Percentiles rank a stretch among this genome's conserved stretches.
Conservation (phyloP, 163 green algal genomes). For the Scenedesmus sp. region DNA sequence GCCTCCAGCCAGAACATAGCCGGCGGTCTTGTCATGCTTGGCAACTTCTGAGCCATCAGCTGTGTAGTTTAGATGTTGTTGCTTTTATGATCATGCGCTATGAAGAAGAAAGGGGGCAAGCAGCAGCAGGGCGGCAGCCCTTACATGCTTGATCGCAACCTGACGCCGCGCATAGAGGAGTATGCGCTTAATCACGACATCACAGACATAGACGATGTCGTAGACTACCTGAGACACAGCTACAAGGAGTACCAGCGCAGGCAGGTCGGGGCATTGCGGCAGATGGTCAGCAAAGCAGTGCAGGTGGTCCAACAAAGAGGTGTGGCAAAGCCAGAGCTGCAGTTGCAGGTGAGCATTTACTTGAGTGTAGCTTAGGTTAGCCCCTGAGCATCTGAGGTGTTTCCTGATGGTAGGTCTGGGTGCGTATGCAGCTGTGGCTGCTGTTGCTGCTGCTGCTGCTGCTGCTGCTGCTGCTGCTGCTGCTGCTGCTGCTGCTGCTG, state of each 20-base stretch:
- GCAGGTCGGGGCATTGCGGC: slow-evolving; percentile 52
- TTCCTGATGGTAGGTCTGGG: not conserved
- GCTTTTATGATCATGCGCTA: not conserved
- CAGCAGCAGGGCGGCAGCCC: slow-evolving; percentile 15
- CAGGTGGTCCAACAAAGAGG: slow-evolving; percentile 55
- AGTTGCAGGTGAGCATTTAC: slow-evolving; percentile 64
- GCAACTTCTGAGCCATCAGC: not conserved
- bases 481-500: not conserved
- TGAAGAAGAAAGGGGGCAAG: slow-evolving; percentile 12
- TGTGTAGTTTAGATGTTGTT: too few relatives aligned
- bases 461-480: not conserved
- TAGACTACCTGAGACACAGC: slow-evolving; percentile 62
- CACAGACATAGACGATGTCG: slow-evolving; percentile 71
- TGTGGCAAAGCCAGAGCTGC: slow-evolving; percentile 63
- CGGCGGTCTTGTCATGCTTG: not conserved
- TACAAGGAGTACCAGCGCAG: slow-evolving; percentile 80
- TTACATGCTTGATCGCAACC: slow-evolving; percentile 60
- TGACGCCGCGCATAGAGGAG: slow-evolving; percentile 69
- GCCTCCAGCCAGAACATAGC: not conserved
- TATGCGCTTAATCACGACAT: slow-evolving; percentile 70
- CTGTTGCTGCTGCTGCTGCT: not conserved
- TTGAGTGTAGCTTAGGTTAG: not conserved
- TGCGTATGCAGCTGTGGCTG: not conserved
- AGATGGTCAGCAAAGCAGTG: slow-evolving; percentile 68
- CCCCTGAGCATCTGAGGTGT: not conserved